phyloP scores from a whole-genome alignment of 345 rosid genomes.

The Brassica juncea region DNA sequence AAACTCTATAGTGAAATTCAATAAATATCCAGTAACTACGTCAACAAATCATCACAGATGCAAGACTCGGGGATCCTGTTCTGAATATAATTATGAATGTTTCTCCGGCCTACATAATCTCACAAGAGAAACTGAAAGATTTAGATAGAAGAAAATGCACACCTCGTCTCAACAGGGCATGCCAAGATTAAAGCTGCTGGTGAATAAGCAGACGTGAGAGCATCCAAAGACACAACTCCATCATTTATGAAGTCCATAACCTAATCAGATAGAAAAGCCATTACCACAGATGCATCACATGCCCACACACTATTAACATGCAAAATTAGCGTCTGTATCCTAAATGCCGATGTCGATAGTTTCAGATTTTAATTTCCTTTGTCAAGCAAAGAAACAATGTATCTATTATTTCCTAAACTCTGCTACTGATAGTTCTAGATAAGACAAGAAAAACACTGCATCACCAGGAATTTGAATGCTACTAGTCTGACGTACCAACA shows the following conservation, averaged over 20 bases:
- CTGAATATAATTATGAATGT: not conserved
- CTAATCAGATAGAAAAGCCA: constrained; percentile 41
- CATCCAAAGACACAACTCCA: constrained; percentile 86
- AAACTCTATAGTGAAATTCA: constrained; percentile 2
- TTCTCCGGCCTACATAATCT: not conserved
- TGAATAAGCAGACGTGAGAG: constrained; percentile 65
- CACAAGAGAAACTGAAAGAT: constrained; percentile 17
- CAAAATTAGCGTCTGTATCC: not conserved
- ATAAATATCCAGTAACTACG: not conserved
- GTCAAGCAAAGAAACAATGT: not conserved
- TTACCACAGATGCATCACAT: constrained; percentile 11
- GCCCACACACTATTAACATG: not conserved
- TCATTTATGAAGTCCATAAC: constrained; percentile 98
- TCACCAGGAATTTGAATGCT: not conserved
- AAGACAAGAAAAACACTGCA: not conserved
- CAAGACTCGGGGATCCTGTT: not conserved
- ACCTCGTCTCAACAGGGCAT: constrained; percentile 80
- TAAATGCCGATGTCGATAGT: not conserved
- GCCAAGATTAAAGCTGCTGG: constrained; percentile 72
- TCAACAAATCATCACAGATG: not conserved
- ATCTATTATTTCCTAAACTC: constrained; percentile 11
- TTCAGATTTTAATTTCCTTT: not conserved
- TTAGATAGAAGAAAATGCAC: constrained; percentile 10
- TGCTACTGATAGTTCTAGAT: not conserved
- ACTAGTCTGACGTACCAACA: constrained; percentile 8